These are phyloP conservation scores for Tricholomella constricta DNA, from an alignment of 768 basidiomycete species.

Conservation along the genomic window DNA sequence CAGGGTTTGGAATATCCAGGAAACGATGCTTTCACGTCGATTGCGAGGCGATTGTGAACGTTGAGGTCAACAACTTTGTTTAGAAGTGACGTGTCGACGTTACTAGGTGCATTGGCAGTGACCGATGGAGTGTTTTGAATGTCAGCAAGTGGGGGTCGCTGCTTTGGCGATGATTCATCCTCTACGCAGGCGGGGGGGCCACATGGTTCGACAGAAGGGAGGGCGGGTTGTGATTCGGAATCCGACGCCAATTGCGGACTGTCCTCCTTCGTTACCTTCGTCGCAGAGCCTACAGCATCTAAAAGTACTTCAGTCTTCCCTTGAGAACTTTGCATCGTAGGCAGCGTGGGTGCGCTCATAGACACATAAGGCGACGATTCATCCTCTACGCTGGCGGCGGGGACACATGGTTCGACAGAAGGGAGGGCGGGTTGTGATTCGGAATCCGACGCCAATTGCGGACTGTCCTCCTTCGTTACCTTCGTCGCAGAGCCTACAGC, in stretches of 20 bases:
- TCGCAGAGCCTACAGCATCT: not conserved
- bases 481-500: not conserved
- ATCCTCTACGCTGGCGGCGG: no score
- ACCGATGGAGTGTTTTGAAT: not conserved
- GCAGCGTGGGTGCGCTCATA: not conserved
- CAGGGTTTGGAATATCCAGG: no score
- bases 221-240: not conserved
- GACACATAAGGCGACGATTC: not conserved
- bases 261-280: not conserved
- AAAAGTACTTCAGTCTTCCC: not conserved
- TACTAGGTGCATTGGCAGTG: not conserved
- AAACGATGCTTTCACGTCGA: no score
- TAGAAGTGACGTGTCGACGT: not conserved
- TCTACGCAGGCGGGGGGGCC: no score
- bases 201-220: not conserved
- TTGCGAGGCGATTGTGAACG: no score
- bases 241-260: not conserved
- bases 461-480: not conserved
- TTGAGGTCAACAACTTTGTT: no score
- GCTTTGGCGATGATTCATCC: no score
- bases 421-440: not conserved
- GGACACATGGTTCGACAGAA: no score
- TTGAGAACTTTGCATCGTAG: not conserved
- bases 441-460: not conserved
- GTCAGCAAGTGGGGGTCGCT: conserved; percentile 1